Conservation (phyloP, 2,329 filamentous ascomycete species). For the Pseudogymnoascus pannorum region DNA sequence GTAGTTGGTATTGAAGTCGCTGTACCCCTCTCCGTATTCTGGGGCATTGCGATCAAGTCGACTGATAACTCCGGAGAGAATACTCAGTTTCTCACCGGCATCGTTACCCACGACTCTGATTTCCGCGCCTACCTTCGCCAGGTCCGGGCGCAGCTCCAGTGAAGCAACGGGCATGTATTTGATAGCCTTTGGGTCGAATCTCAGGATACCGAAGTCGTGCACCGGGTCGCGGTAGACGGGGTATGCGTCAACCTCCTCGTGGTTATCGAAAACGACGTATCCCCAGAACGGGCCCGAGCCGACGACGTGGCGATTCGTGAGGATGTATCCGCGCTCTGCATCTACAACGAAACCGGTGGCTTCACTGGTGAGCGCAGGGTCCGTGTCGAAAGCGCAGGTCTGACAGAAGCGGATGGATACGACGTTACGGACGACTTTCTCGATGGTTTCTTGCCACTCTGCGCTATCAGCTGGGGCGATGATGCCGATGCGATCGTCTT, state of each 20-base stretch:
- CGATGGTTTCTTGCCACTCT: conserved; percentile 94
- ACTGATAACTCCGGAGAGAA: conserved; percentile 94
- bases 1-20: conserved; percentile 93
- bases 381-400: conserved; percentile 97
- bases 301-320: conserved; percentile 89
- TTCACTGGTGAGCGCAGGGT: conserved; percentile 85
- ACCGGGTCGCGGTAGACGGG: conserved; percentile 97
- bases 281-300: conserved; percentile 96
- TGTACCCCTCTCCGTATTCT: conserved; percentile 96
- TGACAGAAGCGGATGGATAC: conserved; percentile 99
- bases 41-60: conserved; percentile 92
- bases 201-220: conserved; percentile 94
- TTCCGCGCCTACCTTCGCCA: conserved; percentile 84
- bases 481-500: conserved; percentile 30
- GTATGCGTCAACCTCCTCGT: conserved; percentile 91
- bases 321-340: conserved; percentile 76
- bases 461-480: conserved; percentile 55
- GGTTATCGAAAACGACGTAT: conserved; percentile 97
- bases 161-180: conserved; percentile 92
- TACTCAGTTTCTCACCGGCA: conserved; percentile 96
- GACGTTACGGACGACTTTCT: conserved; percentile 87
- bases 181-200: conserved; percentile 91
- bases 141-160: conserved; percentile 73
- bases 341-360: conserved; percentile 98
- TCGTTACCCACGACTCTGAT: conserved; percentile 98